Base-by-base conservation (phyloP, 257 asterid species). In the Solanum piurae region DNA sequence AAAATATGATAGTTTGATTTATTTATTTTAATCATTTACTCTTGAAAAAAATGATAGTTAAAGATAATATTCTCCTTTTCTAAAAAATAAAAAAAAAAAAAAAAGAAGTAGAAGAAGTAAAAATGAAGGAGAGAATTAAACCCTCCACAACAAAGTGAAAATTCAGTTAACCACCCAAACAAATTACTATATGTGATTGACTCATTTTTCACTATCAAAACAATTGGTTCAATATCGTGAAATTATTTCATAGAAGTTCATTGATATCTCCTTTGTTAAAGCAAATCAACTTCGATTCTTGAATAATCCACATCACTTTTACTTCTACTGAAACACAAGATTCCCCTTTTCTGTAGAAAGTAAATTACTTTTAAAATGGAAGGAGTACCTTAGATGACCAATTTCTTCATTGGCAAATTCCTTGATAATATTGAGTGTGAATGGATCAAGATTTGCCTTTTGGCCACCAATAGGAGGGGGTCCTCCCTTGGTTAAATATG, bases 381-480 rank as follows among this genome's bases (percentile, higher is more conserved):
- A 9, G 42, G 13, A 36, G 9, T 46, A 80, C 85, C 92, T 90
- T 80, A 90, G 66, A 44, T 90, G 91, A 36, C 92, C 95, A 64
- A 92, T 87, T 88, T 89, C 94, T 72, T 92, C 90, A 4, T 60
- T 79, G 37, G 46, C 92, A 85, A 93, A 92, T 76, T 93, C 94
- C 29, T 13, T 21, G 27, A 90, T 80, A 7, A 92, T 62, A 4
- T 2, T 79, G 1, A n/a, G 6, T 0, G 92, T 87, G 27, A 86
- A 13, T 68, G 18, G 25, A 74, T 93, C 94, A 60, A 93, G 93
- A 37, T 93, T 92, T 16, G 93, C 94, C 29, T 83, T 91, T 37
- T 37, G 89, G 20, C 85, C 93, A 64, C 92, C 95, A 62, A 86
- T 83, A 3, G 95, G 94, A 4, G 92, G 91, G 29, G 94, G 93